A percentile compares a stretch with the other conserved stretches of the same genome.
These are phyloP conservation scores for Xylaria longipes DNA, from an alignment of 495 filamentous ascomycete species.

Conservation along the genomic window DNA sequence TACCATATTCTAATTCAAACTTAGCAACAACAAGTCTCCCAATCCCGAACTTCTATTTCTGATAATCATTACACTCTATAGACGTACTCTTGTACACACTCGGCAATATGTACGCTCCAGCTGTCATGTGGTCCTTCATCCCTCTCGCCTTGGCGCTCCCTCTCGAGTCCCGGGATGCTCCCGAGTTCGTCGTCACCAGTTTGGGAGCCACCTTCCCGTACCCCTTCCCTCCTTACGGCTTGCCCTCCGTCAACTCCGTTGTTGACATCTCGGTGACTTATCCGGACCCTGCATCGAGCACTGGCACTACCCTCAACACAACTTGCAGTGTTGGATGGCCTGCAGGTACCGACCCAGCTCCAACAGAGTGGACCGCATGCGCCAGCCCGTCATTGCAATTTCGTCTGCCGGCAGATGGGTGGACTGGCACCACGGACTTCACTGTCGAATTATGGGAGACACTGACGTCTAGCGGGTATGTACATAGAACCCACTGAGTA, in stretches of 20 bases:
- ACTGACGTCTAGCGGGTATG: slow-evolving; percentile 31
- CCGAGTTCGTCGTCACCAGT: slow-evolving; percentile 33
- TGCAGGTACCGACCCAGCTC: slow-evolving; percentile 26
- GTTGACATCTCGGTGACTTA: slow-evolving; percentile 57
- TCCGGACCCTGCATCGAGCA: slow-evolving; percentile 73
- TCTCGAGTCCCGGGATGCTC: slow-evolving; percentile 27
- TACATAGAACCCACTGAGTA: not conserved
- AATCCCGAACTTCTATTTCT: not conserved
- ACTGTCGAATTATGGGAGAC: slow-evolving; percentile 34
- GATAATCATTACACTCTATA: no score
- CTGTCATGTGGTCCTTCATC: slow-evolving; percentile 20
- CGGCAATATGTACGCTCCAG: not conserved
- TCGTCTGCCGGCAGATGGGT: slow-evolving; percentile 32
- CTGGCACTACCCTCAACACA: slow-evolving; percentile 50
- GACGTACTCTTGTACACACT: not conserved
- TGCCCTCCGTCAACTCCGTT: slow-evolving; percentile 28
- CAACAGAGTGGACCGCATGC: slow-evolving; percentile 34
- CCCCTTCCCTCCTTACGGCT: slow-evolving; percentile 27
- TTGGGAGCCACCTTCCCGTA: slow-evolving; percentile 34
- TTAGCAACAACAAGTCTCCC: not conserved
- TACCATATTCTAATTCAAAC: not conserved
- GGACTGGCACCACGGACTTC: slow-evolving; percentile 32
- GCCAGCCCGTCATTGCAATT: slow-evolving; percentile 26
- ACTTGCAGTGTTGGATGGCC: slow-evolving; percentile 35
- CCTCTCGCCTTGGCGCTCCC: slow-evolving; percentile 31